A percentile compares a stretch with the other conserved stretches of the same genome.
phyloP scores from a whole-genome alignment of 352 stramenopile genomes.

The Aphanomyces euteiches region DNA sequence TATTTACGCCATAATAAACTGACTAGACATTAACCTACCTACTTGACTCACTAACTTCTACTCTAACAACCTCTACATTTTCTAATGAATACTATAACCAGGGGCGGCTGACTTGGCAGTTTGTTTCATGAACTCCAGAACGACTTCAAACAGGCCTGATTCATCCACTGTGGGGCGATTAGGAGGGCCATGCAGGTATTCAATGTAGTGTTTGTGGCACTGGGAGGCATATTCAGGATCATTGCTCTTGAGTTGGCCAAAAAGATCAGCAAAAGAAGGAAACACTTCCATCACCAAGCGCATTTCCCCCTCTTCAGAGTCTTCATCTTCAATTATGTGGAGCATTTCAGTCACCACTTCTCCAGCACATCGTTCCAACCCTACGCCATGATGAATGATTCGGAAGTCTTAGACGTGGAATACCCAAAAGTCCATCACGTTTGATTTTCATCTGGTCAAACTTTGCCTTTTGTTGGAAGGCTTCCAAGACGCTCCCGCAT shows the following conservation, averaged over 20 bases:
- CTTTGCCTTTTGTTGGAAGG: constrained; percentile 69
- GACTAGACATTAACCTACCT: not conserved
- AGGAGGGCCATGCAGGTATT: constrained; percentile 77
- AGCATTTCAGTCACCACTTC: constrained; percentile 86
- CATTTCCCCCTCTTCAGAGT: constrained; percentile 75
- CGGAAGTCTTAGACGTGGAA: not conserved
- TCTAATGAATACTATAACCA: not conserved
- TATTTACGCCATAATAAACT: no score
- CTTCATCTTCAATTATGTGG: constrained; percentile 71
- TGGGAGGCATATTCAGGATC: constrained; percentile 81
- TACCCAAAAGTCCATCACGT: constrained; percentile 74
- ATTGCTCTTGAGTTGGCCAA: constrained; percentile 70
- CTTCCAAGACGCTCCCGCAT: constrained; percentile 63
- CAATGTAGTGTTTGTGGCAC: constrained; percentile 81
- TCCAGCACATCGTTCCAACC: constrained; percentile 77
- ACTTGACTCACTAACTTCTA: constrained; percentile 12
- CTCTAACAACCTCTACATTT: not conserved
- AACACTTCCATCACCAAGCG: constrained; percentile 81
- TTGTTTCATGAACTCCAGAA: constrained; percentile 60
- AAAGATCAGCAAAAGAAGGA: constrained; percentile 85
- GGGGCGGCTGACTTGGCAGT: not conserved
- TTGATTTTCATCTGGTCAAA: constrained; percentile 82
- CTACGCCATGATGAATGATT: constrained; percentile 33
- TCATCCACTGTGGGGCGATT: constrained; percentile 74
- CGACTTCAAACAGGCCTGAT: constrained; percentile 66